Evolutionary conservation across 2,329 filamentous ascomycete genomes (phyloP).

Genomic region (Fusarium secorum): DNA sequence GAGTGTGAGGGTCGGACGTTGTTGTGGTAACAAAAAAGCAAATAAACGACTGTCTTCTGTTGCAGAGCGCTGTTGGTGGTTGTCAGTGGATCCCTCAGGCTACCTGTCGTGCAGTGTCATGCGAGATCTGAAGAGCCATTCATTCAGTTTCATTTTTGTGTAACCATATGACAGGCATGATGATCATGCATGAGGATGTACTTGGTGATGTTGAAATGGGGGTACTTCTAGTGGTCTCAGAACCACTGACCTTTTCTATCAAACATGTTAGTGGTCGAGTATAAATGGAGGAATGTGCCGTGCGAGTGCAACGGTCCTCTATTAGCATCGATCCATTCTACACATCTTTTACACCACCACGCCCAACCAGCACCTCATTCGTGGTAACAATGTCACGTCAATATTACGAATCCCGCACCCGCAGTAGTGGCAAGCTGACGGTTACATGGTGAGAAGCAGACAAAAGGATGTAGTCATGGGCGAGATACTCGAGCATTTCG

Average conservation of each 20-base stretch:
- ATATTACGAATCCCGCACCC: background rate
- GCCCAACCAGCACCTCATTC: no score
- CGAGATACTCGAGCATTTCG: background rate
- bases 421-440: background rate
- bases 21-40: background rate
- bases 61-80: background rate
- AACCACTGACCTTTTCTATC: fast-evolving
- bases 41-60: background rate
- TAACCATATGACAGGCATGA: background rate
- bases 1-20: background rate
- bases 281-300: background rate
- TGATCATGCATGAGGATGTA: background rate
- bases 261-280: background rate
- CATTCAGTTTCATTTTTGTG: background rate
- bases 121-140: background rate
- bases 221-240: background rate
- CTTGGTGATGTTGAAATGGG: background rate
- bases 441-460: background rate
- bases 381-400: background rate
- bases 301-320: background rate
- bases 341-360: background rate
- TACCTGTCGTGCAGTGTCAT: background rate
- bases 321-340: background rate
- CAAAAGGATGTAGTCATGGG: background rate
- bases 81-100: background rate